Evolutionary conservation across 768 basidiomycete genomes (phyloP), one percentile per base, ranked within the genome.

Genomic region (Suillus cothurnatus): DNA sequence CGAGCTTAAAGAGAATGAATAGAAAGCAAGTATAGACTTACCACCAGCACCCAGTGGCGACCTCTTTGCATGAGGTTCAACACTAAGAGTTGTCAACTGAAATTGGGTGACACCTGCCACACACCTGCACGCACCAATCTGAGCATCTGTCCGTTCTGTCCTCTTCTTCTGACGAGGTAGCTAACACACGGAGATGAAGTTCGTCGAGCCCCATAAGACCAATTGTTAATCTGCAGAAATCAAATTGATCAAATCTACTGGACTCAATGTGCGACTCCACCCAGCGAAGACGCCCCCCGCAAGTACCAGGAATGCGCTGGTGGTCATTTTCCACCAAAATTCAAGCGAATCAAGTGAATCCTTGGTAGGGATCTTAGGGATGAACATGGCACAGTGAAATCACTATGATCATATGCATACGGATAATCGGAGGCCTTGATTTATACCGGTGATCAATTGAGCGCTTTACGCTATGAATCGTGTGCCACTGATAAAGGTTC

Each of bases 161-260:
- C 6, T 78, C 67, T 72, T 94, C 84, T 21, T 92, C 91, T 0
- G 93, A 95, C 8, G 93, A 92, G 2, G 88, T 84, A 0, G 93
- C 82, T 47, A 97, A 82, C 5, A 97, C 95, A 19, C 94, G 87
- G 6, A 97, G 84, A 71, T 97, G 93, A 19, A 97, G 85, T 67
- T 94, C 93, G 68, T 97, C 95, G 21, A 96, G 84, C 1, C 95
- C 95, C 95, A 97, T 97, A 31, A 97, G 81, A 1, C 94, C 95
- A 38, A 97, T 86, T 0, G 95, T 96, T 62, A 97, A 79, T 4
- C 94, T 95, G 1, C 6, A 6, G n/a, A 74, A 17, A 58, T 61
- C 0, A 52, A 2, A 34, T 0, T 2, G n/a, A 26, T 28, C 31
- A 15, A 28, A 19, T 50, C 38, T 36, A 32, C 28, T 38, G 15